Evolutionary conservation across 805 yeast genomes (phyloP), one percentile per base, ranked within the genome.

Genomic region (Wickerhamiella slavikovae): DNA sequence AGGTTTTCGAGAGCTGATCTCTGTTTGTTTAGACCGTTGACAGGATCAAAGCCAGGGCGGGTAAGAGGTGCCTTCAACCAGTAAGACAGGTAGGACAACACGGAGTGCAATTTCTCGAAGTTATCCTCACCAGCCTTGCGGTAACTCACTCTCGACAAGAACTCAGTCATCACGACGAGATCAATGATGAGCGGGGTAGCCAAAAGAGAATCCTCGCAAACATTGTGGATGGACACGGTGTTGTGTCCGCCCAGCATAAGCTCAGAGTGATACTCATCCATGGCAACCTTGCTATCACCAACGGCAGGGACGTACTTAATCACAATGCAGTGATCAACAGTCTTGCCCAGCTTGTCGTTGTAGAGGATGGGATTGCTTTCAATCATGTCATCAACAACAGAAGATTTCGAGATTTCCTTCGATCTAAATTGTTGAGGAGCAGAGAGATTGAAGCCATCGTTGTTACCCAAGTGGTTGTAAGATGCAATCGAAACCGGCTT

Each of bases 181-280:
- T 83, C 96, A 43, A 83, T 75, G 52, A 83, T 85, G 52, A 83
- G 64, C 29, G 96, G 95, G 16, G 94, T 77, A 13, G 96, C 96
- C 51, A 83, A 65, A 45, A 83, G 62, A 3, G 94, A 82, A 54
- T 83, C 96, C 57, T 83, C 96, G 56, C 96, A 83, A 24, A 85
- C 93, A 51, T 85, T 83, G 58, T 83, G 93, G 48, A 85, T 75
- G 28, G 91, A 71, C 41, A 83, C 76, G 50, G 89, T 75, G 61
- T 83, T 85, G 59, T 83, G 94, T 26, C 96, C 96, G 37, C 96
- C 96, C 44, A 83, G 66, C 95, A 83, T 85, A 49, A 83, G 70
- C 57, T 83, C 95, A 33, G 91, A 75, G 60, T 85, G 80, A 60
- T 83, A 83, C 59, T 85, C 95, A 55, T 83, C 96, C 95, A 83